Evolutionary conservation across 768 basidiomycete species (phyloP).

Genomic region (Royoungia palumana): DNA sequence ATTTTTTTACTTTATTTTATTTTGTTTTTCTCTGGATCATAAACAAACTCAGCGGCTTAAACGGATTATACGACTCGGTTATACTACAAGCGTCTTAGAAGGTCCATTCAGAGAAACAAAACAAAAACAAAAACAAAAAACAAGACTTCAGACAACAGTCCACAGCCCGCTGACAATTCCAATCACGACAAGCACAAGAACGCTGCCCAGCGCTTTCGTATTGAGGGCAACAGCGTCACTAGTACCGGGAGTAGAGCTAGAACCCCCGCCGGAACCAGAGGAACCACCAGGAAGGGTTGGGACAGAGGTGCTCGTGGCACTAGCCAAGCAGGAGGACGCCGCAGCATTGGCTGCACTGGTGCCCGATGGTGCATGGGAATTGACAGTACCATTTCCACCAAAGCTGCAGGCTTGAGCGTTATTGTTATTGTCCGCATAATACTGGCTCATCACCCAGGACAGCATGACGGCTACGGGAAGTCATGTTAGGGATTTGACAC

Average conservation of each 20-base stretch:
- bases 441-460: constrained; percentile 79
- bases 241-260: constrained; percentile 20
- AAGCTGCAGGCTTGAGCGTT: constrained; percentile 71
- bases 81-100: no score
- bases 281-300: constrained; percentile 46
- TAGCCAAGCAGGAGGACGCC: constrained; percentile 65
- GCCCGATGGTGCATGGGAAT: constrained; percentile 48
- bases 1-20: constrained; percentile 1
- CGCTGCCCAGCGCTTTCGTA: constrained; percentile 37
- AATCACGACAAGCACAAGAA: constrained; percentile 35
- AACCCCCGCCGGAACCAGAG: constrained; percentile 18
- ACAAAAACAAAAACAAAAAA: no score
- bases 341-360: constrained; percentile 50
- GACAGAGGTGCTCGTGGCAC: constrained; percentile 58
- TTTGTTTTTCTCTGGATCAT: background rate
- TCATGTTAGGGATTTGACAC: background rate
- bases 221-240: constrained; percentile 24
- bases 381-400: constrained; percentile 79
- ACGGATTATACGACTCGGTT: background rate
- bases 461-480: constrained; percentile 61
- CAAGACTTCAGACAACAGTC: constrained; percentile 39
- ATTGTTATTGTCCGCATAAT: constrained; percentile 62
- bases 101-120: background rate
- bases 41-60: constrained; percentile 2
- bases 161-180: constrained; percentile 42